Percentiles rank a stretch among this genome's conserved stretches.
Conservation (phyloP, 805 yeast species). For the Hanseniaspora lindneri region DNA sequence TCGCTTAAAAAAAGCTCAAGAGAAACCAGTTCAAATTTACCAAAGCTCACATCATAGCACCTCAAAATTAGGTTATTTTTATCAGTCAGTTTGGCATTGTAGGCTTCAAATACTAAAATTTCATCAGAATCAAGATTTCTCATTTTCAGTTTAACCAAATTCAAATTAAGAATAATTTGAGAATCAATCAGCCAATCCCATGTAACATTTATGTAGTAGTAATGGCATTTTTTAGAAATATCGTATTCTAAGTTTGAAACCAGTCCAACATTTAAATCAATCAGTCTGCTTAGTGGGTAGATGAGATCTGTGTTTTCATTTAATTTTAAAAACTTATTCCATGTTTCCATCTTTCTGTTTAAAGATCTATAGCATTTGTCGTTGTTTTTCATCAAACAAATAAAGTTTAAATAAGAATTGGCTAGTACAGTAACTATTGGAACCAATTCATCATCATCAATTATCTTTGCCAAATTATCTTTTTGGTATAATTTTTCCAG, state of each 20-base stretch:
- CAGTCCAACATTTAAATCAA: conserved; percentile 18
- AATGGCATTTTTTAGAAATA: not conserved
- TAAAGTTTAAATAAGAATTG: conserved; percentile 25
- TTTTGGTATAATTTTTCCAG: conserved; percentile 28
- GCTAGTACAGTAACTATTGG: conserved; percentile 24
- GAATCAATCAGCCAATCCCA: conserved; percentile 14
- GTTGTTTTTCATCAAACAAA: conserved; percentile 23
- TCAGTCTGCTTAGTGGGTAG: conserved; percentile 23
- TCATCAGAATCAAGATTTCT: conserved; percentile 19
- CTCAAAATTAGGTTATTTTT: conserved; percentile 16
- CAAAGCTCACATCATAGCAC: conserved; percentile 22
- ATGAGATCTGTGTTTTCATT: conserved; percentile 20
- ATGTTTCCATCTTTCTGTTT: conserved; percentile 18
- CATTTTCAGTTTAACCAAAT: conserved; percentile 20
- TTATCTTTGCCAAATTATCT: conserved; percentile 16
- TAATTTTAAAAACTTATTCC: conserved; percentile 24
- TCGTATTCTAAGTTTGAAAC: conserved; percentile 1
- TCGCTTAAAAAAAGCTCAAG: conserved; percentile 22
- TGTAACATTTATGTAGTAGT: not conserved
- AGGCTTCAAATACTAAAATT: conserved; percentile 17
- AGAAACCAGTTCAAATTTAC: conserved; percentile 21
- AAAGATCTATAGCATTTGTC: conserved; percentile 16
- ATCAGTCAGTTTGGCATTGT: conserved; percentile 6
- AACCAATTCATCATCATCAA: conserved; percentile 23
- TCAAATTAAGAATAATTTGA: conserved; percentile 16